Evolutionary conservation across 2,329 filamentous ascomycete species (phyloP), one percentile per base, ranked within the genome.

Genomic region (Fusarium sp.): DNA sequence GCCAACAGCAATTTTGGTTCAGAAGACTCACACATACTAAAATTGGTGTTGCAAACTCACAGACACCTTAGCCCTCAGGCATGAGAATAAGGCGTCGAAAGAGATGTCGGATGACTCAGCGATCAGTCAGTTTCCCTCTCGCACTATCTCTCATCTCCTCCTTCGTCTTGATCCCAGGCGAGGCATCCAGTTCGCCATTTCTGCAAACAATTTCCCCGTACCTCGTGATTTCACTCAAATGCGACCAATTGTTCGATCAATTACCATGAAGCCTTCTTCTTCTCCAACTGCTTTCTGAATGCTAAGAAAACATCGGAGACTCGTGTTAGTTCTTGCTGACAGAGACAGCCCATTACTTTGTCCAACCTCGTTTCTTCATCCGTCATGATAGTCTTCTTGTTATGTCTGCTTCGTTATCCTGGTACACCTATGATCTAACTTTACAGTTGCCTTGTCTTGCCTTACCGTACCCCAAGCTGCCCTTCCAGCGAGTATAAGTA

Each of bases 401-500:
- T 51, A 19, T 19, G 19, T 3, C 19, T 61, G 55, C 61, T 55
- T n/a, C 11, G 6, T 61, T 46, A 36, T 43, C 15, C 8, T 26
- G 43, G 47, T 51, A 53, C 47, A 54, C 60, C 57, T 59, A 45
- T 57, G 43, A 19, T 54, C 28, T 6, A 10, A 39, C n/a, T 34
- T 26, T 28, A 19, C 29, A 40, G 22, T 34, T 56, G 39, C 50
- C 56, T 61, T 38, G 39, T 43, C 19, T n/a, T 35, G 24, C 22
- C 44, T 31, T 19, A 24, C 13, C 22, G 35, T 51, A 34, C 26
- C 43, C 49, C 34, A 7, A 40, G 15, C 19, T 44, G 31, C 19
- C 43, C 39, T 19, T 43, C 35, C 9, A 34, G 32, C 51, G 35
- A 61, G 62, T 71, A 70, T 71, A 70, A 70, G 58, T 71, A 70